Evolutionary conservation across 139 green algal genomes (phyloP).

Genomic region (Raphidocelis subcapitata): DNA sequence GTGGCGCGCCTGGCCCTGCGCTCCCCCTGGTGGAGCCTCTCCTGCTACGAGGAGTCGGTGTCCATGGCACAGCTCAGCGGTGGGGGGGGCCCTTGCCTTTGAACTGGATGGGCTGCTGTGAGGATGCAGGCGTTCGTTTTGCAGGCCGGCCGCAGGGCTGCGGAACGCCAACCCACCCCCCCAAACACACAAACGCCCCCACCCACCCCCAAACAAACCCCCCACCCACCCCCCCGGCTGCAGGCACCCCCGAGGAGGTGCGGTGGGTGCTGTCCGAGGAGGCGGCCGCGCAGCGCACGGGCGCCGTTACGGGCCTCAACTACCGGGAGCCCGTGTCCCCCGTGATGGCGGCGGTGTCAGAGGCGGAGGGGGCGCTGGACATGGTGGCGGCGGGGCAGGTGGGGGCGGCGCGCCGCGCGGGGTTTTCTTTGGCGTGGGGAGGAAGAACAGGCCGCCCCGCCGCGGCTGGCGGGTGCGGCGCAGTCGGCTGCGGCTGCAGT

Average conservation of each 20-base stretch:
- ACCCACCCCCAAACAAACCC: too few relatives aligned
- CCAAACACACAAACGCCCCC: not conserved
- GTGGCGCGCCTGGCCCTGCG: slow-evolving; percentile 57
- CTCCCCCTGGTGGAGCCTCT: slow-evolving; percentile 77
- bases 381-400: slow-evolving; percentile 46
- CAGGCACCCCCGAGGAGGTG: slow-evolving; percentile 18
- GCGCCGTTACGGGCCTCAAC: slow-evolving; percentile 28
- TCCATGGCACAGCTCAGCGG: slow-evolving; percentile 39
- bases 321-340: slow-evolving; percentile 31
- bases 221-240: too few relatives aligned
- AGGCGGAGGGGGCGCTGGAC: slow-evolving; percentile 41
- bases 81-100: too few relatives aligned
- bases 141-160: too few relatives aligned
- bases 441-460: too few relatives aligned
- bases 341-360: slow-evolving; percentile 35
- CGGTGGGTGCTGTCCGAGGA: slow-evolving; percentile 47
- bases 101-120: too few relatives aligned
- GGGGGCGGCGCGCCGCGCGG: slow-evolving; percentile 14
- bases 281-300: slow-evolving; percentile 28
- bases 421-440: too few relatives aligned
- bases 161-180: too few relatives aligned
- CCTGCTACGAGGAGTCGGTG: slow-evolving; percentile 33
- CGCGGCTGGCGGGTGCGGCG: too few relatives aligned
- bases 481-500: too few relatives aligned
- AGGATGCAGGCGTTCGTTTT: too few relatives aligned